A percentile compares a stretch with the other conserved stretches of the same genome.
Evolutionary conservation across 148 eudicot genomes (phyloP).

Genomic region (Chenopodium formosanum): DNA sequence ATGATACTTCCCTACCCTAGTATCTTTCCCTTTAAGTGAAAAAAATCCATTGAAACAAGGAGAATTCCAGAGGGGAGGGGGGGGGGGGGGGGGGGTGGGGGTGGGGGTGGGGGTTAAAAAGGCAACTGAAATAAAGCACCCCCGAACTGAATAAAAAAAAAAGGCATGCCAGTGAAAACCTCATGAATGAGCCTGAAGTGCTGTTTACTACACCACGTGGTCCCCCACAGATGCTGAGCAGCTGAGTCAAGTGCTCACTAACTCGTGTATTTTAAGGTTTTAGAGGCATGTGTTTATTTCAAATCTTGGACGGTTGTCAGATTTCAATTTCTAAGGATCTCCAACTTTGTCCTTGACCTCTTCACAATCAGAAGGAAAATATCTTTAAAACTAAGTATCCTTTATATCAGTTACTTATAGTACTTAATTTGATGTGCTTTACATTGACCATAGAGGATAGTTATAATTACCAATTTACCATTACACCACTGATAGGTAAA

Average conservation of each 20-base stretch:
- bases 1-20: neutral
- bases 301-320: neutral
- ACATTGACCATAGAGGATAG: neutral
- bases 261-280: neutral
- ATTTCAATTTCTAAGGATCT: neutral
- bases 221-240: neutral
- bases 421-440: neutral
- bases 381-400: too few species aligned
- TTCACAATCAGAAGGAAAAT: neutral
- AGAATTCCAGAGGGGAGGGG: neutral
- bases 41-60: neutral
- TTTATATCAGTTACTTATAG: neutral
- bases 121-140: neutral
- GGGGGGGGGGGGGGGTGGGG: too few species aligned
- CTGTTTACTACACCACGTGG: neutral
- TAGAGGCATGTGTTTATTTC: neutral
- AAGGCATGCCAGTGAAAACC: neutral
- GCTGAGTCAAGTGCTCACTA: neutral
- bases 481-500: neutral
- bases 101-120: neutral
- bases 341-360: neutral
- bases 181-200: neutral
- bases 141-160: conserved; percentile 2
- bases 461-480: neutral
- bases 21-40: neutral